Percentiles rank a stretch among this genome's conserved stretches.
Conservation (phyloP, 345 rosid species). For the Hirschfeldia incana region DNA sequence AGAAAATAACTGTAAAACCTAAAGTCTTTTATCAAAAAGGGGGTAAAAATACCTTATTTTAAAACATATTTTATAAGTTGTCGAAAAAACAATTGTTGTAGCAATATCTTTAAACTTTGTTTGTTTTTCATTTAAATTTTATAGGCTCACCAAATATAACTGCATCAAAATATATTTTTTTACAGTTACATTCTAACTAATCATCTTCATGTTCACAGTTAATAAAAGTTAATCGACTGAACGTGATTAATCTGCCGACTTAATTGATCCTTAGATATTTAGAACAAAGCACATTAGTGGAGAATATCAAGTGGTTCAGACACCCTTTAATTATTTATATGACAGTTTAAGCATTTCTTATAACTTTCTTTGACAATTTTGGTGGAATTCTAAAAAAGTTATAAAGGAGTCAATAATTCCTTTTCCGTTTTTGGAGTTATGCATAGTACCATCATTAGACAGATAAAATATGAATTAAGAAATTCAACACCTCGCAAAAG, state of each 20-base stretch:
- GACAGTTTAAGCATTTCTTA: constrained; percentile 22
- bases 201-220: neutral
- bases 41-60: no score
- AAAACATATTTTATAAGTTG: no score
- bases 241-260: constrained; percentile 31
- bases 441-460: constrained; percentile 34
- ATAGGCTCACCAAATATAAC: no score
- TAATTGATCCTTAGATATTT: constrained; percentile 26
- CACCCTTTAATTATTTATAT: neutral
- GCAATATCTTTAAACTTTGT: no score
- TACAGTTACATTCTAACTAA: neutral
- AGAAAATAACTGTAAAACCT: no score
- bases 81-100: no score
- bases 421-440: constrained; percentile 39
- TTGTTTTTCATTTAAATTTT: no score
- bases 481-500: constrained; percentile 40
- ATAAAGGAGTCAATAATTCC: constrained; percentile 32
- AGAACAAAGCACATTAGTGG: constrained; percentile 9
- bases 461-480: constrained; percentile 26
- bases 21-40: no score
- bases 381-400: constrained; percentile 5
- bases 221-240: neutral
- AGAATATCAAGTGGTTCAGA: constrained; percentile 23
- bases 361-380: constrained; percentile 32
- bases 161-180: no score